Conservation (phyloP, 331 rosid genomes). For the Rosa hybrid region DNA sequence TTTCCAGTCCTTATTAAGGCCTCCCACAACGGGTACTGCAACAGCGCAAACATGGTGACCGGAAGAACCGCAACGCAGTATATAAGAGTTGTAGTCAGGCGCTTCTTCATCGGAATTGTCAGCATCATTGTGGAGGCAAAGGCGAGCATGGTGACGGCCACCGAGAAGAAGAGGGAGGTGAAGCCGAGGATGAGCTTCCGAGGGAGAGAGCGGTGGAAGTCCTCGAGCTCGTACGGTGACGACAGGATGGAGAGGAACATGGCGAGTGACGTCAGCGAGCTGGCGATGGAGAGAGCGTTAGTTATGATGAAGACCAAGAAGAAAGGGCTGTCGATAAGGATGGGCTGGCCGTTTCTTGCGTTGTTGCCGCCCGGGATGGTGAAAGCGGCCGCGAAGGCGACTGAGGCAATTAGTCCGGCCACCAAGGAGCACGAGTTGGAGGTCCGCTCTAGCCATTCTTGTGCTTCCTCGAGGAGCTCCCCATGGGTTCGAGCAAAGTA, state of each 20-base stretch:
- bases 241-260: constrained; percentile 25
- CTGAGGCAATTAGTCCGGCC: constrained; percentile 15
- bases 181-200: constrained; percentile 19
- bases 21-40: constrained; percentile 8
- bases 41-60: constrained; percentile 15
- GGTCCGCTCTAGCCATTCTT: constrained; percentile 12
- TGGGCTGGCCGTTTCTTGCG: constrained; percentile 16
- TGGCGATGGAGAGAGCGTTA: constrained; percentile 18
- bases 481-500: not conserved
- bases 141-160: constrained; percentile 20
- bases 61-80: constrained; percentile 20
- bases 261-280: constrained; percentile 27
- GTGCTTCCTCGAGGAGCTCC: not conserved
- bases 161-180: constrained; percentile 19
- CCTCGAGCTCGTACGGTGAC: constrained; percentile 18
- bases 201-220: constrained; percentile 11
- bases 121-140: constrained; percentile 27
- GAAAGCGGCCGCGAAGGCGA: constrained; percentile 29
- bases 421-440: constrained; percentile 23
- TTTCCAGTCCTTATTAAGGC: not conserved
- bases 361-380: constrained; percentile 16
- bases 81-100: constrained; percentile 8
- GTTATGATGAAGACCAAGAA: constrained; percentile 15
- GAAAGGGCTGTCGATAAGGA: constrained; percentile 7
- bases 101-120: not conserved